Evolutionary conservation across 2,329 filamentous ascomycete species (phyloP).

Genomic region (Arthroderma sp.): DNA sequence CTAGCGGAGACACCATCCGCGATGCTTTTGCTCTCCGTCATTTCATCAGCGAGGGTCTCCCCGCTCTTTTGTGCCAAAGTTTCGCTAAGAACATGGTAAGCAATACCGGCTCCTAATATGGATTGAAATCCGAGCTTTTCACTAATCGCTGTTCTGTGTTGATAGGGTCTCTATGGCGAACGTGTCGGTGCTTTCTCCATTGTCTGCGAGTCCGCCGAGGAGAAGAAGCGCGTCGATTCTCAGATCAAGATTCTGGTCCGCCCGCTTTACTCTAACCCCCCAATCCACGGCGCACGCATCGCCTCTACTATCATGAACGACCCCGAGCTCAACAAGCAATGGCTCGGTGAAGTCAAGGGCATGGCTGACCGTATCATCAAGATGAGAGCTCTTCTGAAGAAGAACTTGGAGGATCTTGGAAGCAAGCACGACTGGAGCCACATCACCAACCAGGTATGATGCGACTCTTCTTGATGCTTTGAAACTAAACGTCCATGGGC

Average conservation of each 20-base stretch:
- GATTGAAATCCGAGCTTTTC: background rate
- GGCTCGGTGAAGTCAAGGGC: slow-evolving; percentile 90
- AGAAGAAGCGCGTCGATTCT: slow-evolving; percentile 91
- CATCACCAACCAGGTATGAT: slow-evolving; percentile 67
- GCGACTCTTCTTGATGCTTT: background rate
- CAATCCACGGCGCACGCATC: slow-evolving; percentile 89
- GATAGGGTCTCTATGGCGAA: slow-evolving; percentile 87
- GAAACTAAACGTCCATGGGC: background rate
- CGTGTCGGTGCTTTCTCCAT: slow-evolving; percentile 95
- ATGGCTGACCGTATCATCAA: slow-evolving; percentile 99
- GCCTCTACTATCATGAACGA: slow-evolving; percentile 86
- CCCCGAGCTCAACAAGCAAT: slow-evolving; percentile 73
- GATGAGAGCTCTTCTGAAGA: slow-evolving; percentile 89
- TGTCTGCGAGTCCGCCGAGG: slow-evolving; percentile 68
- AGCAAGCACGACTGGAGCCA: slow-evolving; percentile 97
- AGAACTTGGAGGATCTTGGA: slow-evolving; percentile 87
- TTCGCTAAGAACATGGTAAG: slow-evolving; percentile 98
- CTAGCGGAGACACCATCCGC: slow-evolving; percentile 77
- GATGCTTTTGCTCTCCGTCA: slow-evolving; percentile 88
- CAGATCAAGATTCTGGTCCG: slow-evolving; percentile 98
- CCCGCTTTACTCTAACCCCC: slow-evolving; percentile 95
- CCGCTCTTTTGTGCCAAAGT: slow-evolving; percentile 76
- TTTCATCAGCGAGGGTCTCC: slow-evolving; percentile 86
- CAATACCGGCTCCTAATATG: background rate
- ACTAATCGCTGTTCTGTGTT: background rate